Conservation (phyloP, 441 rosid genomes). For the Erodium moschatum region DNA sequence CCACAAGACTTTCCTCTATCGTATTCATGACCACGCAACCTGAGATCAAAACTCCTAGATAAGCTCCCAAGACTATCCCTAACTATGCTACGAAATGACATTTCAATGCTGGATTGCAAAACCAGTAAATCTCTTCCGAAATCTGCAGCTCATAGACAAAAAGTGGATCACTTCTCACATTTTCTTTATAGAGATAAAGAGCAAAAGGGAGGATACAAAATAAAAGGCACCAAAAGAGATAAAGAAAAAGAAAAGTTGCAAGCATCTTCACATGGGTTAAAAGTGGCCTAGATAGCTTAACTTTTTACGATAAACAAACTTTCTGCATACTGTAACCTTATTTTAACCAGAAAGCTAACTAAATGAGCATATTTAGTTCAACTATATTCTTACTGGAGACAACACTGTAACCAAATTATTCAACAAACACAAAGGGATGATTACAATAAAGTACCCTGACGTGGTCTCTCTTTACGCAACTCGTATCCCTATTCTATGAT, state of each 20-base stretch:
- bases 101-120: slow-evolving; percentile 19
- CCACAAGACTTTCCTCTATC: slow-evolving; percentile 70
- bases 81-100: slow-evolving; percentile 89
- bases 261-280: background rate
- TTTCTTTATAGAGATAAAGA: too few species aligned
- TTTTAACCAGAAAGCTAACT: background rate
- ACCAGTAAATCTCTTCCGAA: background rate
- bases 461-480: too few species aligned
- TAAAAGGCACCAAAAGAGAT: background rate
- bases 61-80: slow-evolving; percentile 90
- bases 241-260: background rate
- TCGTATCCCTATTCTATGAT: too few species aligned
- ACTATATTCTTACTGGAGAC: background rate
- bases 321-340: background rate
- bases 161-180: background rate
- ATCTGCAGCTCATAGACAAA: background rate
- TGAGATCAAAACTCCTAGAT: slow-evolving; percentile 75
- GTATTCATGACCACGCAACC: slow-evolving; percentile 51
- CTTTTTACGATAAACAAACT: background rate
- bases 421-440: background rate
- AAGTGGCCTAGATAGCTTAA: background rate
- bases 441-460: too few species aligned
- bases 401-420: background rate
- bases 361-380: background rate
- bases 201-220: too few species aligned